These are phyloP conservation scores for Penicillium egyptiacum DNA, from an alignment of 495 filamentous ascomycete species.

Conservation along the genomic window DNA sequence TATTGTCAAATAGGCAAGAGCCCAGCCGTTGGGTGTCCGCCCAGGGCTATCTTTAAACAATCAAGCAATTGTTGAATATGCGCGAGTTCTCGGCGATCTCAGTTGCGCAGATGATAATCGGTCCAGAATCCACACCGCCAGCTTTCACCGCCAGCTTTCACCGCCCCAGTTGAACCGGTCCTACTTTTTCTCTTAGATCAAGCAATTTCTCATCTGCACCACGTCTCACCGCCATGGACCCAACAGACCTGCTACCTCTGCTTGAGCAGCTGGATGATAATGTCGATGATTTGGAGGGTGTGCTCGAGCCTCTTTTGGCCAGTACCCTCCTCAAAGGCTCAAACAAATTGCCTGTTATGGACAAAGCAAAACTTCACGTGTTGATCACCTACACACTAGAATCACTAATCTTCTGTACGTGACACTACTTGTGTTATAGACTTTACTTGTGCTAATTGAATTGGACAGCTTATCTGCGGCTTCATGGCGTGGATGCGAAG, in stretches of 20 bases:
- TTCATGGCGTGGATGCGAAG: conserved; percentile 77
- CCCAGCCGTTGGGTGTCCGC: not conserved
- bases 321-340: conserved; percentile 63
- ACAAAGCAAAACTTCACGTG: conserved; percentile 91
- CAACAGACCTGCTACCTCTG: conserved; percentile 46
- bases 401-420: conserved; percentile 84
- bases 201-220: conserved; percentile 12
- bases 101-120: conserved; percentile 20
- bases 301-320: conserved; percentile 65
- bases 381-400: conserved; percentile 83
- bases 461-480: conserved; percentile 66
- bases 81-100: not conserved
- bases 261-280: conserved; percentile 73
- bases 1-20: not conserved
- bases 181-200: conserved; percentile 28
- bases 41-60: not conserved
- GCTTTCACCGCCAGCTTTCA: too few species aligned
- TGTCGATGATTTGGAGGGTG: conserved; percentile 74
- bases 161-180: conserved; percentile 24
- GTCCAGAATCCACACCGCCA: conserved; percentile 24
- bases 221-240: conserved; percentile 39
- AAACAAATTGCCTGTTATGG: conserved; percentile 80
- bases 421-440: not conserved
- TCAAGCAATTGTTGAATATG: conserved; percentile 2
- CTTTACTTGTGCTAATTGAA: conserved; percentile 17